Percentiles rank a stretch among this genome's conserved stretches.
These are phyloP conservation scores for Fusarium sp. DNA, from an alignment of 2,329 filamentous ascomycete species.

Conservation along the genomic window DNA sequence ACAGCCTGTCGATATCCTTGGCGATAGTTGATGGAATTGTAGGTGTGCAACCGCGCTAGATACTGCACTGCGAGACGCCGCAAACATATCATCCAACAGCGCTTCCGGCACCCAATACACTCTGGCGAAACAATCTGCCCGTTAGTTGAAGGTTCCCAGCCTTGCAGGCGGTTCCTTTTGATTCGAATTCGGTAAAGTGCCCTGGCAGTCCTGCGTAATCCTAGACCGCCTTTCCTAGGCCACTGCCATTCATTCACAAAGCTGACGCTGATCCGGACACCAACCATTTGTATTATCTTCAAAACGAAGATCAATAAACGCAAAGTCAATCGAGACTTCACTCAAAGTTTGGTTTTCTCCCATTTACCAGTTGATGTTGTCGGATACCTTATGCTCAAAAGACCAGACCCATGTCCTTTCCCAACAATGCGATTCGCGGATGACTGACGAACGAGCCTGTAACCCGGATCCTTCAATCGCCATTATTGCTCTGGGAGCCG, in stretches of 20 bases:
- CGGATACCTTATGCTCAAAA: background rate
- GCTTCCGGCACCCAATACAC: background rate
- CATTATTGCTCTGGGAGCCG: background rate
- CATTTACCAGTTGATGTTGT: background rate
- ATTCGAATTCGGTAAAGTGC: background rate
- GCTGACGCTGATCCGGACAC: background rate
- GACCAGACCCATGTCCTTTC: background rate
- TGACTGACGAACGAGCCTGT: background rate
- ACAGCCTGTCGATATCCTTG: background rate
- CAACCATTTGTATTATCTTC: background rate
- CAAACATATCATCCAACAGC: background rate
- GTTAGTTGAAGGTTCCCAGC: background rate
- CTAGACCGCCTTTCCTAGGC: constrained; percentile 15
- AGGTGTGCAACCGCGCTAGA: background rate
- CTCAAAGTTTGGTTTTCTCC: background rate
- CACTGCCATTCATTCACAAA: background rate
- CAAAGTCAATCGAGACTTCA: background rate
- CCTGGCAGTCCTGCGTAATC: background rate
- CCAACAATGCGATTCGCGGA: background rate
- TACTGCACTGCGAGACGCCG: background rate
- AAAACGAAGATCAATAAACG: background rate
- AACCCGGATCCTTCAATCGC: background rate
- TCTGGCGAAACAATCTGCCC: background rate
- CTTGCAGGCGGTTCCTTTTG: background rate
- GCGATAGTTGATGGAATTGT: background rate